These are phyloP conservation scores for Solanum hybrid DNA, from an alignment of 305 asterid genomes.

Conservation along the genomic window DNA sequence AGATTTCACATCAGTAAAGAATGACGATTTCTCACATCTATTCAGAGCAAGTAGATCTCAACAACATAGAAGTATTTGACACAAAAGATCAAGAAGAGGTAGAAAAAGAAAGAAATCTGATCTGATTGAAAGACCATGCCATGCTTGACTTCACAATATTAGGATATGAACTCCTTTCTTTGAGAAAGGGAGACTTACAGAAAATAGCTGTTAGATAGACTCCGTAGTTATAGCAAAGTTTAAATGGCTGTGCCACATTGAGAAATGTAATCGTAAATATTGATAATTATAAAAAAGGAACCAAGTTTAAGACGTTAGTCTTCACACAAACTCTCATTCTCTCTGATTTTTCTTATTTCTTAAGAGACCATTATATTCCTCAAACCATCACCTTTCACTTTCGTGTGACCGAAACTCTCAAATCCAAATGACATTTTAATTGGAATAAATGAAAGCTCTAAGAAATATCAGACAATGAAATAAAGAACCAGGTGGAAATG, in stretches of 20 bases:
- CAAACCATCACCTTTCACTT: not conserved
- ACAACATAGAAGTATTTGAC: not conserved
- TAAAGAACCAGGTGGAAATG: not conserved
- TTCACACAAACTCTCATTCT: not conserved
- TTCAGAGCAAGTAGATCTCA: not conserved
- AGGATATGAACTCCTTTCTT: not conserved
- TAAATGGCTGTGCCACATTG: not conserved
- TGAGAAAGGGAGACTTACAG: not conserved
- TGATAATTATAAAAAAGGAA: not conserved
- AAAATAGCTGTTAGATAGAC: not conserved
- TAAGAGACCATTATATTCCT: not conserved
- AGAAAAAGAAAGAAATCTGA: not conserved
- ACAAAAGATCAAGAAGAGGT: not conserved
- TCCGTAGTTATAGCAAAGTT: not conserved
- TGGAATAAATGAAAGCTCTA: not conserved
- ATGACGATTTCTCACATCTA: not conserved
- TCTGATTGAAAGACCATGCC: not conserved
- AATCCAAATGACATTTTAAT: not conserved
- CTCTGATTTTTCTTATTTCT: not conserved
- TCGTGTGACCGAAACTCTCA: not conserved
- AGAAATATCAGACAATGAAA: not conserved
- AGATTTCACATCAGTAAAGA: not conserved
- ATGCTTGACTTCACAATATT: not conserved
- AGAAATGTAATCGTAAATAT: not conserved
- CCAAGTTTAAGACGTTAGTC: not conserved